Percentiles rank a stretch among this genome's conserved stretches.
Conservation (phyloP, 2,329 filamentous ascomycete genomes). For the Ophiostoma piceae region DNA sequence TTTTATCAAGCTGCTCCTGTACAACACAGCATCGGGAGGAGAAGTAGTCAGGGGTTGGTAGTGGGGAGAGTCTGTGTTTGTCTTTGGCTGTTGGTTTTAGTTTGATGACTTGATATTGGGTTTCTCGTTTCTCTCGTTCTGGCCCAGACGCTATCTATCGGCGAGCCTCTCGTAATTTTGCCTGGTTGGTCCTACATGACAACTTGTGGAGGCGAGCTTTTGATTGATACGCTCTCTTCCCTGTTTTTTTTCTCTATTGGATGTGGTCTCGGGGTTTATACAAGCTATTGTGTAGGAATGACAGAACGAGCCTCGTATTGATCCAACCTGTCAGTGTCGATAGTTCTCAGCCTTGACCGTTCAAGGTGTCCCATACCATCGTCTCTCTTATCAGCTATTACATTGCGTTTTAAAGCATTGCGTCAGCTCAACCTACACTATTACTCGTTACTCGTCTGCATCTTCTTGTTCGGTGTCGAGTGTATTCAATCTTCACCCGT, state of each 20-base stretch:
- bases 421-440: not conserved
- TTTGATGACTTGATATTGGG: not conserved
- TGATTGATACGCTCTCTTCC: not conserved
- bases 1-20: not conserved
- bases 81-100: conserved; percentile 9
- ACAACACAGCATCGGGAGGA: conserved; percentile 1
- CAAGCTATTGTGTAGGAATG: not conserved
- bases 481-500: not conserved
- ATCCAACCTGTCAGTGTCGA: not conserved
- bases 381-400: not conserved
- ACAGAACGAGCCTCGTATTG: not conserved
- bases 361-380: not conserved
- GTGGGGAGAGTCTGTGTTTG: not conserved
- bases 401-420: not conserved
- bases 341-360: not conserved
- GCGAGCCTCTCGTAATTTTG: not conserved
- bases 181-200: not conserved
- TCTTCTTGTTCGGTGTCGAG: not conserved
- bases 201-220: not conserved
- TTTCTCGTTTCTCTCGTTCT: not conserved
- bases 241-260: not conserved
- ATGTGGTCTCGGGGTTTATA: not conserved
- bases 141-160: not conserved
- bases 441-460: not conserved
- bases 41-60: not conserved